These are phyloP conservation scores for Teunomyces barrocoloradensis DNA, from an alignment of 805 yeast species.

Conservation along the genomic window DNA sequence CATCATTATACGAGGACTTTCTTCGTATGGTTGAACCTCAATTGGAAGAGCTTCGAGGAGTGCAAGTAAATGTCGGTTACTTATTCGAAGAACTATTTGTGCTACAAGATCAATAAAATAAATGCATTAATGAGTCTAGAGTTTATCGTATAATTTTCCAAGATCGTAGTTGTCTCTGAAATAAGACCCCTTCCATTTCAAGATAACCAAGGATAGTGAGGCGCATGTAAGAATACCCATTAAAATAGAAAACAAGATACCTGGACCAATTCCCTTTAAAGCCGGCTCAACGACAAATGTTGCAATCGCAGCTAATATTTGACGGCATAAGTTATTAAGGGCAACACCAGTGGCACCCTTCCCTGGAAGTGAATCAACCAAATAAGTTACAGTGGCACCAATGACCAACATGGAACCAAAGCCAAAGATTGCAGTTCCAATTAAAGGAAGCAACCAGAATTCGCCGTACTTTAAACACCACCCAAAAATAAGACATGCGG, in stretches of 20 bases:
- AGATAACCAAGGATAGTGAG: constrained; percentile 39
- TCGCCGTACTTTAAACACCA: constrained; percentile 70
- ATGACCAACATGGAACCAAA: constrained; percentile 81
- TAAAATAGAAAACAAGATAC: constrained; percentile 65
- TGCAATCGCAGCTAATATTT: constrained; percentile 70
- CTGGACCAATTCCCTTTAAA: constrained; percentile 63
- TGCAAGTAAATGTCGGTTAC: constrained; percentile 75
- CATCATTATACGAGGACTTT: constrained; percentile 39
- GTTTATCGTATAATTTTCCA: constrained; percentile 52
- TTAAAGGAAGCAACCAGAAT: constrained; percentile 76
- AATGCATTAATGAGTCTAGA: constrained; percentile 17
- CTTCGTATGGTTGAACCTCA: constrained; percentile 55
- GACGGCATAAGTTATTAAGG: constrained; percentile 70
- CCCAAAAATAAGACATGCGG: constrained; percentile 70
- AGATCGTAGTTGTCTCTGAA: constrained; percentile 66
- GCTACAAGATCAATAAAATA: constrained; percentile 4
- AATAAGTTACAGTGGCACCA: constrained; percentile 75
- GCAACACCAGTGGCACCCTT: constrained; percentile 90
- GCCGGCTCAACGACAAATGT: constrained; percentile 75
- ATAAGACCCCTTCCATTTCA: constrained; percentile 55
- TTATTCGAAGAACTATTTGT: constrained; percentile 47
- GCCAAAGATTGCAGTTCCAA: constrained; percentile 82
- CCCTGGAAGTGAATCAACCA: constrained; percentile 84
- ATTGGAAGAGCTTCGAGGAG: constrained; percentile 55
- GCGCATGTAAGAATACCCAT: constrained; percentile 54